These are phyloP conservation scores for Fomitopsis serialis DNA, from an alignment of 768 basidiomycete genomes.

Conservation along the genomic window DNA sequence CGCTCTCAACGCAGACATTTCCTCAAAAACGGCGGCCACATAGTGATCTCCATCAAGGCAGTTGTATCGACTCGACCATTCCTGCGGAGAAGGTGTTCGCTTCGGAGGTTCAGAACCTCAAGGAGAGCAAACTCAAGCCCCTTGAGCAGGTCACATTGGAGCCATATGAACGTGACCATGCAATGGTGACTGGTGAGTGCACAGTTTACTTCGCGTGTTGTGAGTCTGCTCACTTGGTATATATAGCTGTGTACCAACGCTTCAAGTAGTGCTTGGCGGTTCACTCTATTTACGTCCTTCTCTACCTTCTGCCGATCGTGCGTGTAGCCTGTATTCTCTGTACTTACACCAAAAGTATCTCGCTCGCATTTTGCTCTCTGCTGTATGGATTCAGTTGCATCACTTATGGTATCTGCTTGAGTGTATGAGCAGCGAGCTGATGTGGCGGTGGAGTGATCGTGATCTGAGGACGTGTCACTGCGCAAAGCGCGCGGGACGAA, in stretches of 20 bases:
- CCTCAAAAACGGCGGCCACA: conserved; percentile 90
- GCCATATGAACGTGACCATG: conserved; percentile 87
- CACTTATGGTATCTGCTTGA: background rate
- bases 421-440: background rate
- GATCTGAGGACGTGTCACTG: conserved; percentile 5
- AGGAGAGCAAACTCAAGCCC: conserved; percentile 81
- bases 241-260: conserved; percentile 41
- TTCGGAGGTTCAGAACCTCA: conserved; percentile 76
- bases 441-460: conserved; percentile 5
- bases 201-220: conserved; percentile 15
- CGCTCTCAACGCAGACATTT: conserved; percentile 90
- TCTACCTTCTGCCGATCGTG: background rate
- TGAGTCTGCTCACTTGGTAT: background rate
- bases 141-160: conserved; percentile 95
- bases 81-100: conserved; percentile 89
- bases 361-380: background rate
- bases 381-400: background rate
- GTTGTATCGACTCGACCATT: conserved; percentile 96
- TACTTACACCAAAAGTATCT: conserved; percentile 12
- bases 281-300: background rate
- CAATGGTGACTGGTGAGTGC: conserved; percentile 73
- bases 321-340: conserved; percentile 13
- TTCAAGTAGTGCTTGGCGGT: conserved; percentile 26
- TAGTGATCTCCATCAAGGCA: conserved; percentile 97
- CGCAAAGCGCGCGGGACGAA: background rate